Conservation (phyloP, 2,329 filamentous ascomycete genomes). For the Pseudogymnoascus sp. region DNA sequence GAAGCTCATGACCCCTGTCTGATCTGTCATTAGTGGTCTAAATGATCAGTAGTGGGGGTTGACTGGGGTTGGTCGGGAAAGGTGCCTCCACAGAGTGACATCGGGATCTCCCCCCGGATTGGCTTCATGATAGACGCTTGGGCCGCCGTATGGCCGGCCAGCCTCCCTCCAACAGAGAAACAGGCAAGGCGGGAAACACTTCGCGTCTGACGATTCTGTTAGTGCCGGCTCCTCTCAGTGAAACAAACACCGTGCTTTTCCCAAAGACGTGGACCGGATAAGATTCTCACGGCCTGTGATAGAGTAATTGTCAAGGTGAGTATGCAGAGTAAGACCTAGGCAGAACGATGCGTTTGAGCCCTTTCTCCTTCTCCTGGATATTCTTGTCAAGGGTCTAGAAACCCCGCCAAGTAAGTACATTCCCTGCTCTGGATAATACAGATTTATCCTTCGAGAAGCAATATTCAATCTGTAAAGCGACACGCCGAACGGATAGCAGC, state of each 20-base stretch:
- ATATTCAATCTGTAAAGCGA: conserved; percentile 9
- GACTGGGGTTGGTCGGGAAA: background rate
- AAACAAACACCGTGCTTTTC: conserved; percentile 8
- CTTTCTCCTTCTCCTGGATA: background rate
- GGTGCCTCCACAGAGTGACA: conserved; percentile 7
- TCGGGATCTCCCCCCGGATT: conserved; percentile 6
- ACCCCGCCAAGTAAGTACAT: background rate
- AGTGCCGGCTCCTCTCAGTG: background rate
- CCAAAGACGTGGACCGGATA: background rate
- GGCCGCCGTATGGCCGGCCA: background rate
- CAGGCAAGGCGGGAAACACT: background rate
- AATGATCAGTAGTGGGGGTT: background rate
- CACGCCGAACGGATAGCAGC: background rate
- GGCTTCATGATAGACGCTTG: conserved; percentile 8
- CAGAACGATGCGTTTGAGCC: background rate
- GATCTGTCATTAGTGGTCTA: background rate
- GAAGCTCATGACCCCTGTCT: background rate
- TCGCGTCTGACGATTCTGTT: conserved; percentile 5
- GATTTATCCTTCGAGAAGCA: conserved; percentile 1
- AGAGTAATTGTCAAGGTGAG: background rate
- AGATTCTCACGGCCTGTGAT: background rate
- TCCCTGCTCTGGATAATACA: background rate
- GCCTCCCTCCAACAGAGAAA: background rate
- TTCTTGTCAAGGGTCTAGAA: background rate
- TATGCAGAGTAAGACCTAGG: background rate